Evolutionary conservation across 331 rosid species (phyloP).

Genomic region (Telfairia occidentalis): DNA sequence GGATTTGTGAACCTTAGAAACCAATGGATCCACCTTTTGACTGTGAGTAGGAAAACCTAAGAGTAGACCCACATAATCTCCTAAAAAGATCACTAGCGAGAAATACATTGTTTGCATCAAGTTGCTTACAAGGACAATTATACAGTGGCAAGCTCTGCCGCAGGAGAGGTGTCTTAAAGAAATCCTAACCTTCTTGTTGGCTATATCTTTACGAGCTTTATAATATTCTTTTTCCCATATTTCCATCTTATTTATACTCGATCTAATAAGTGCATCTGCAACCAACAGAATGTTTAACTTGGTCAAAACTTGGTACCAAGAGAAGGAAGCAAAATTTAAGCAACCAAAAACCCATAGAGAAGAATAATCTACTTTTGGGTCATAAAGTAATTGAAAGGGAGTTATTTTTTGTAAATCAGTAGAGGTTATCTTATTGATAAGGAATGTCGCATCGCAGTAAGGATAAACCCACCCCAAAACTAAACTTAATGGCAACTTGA

Average conservation of each 20-base stretch:
- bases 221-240: not conserved
- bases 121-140: not conserved
- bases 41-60: not conserved
- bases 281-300: too few relatives aligned
- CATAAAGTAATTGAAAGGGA: not conserved
- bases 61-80: not conserved
- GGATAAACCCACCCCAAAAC: too few relatives aligned
- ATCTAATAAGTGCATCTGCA: not conserved
- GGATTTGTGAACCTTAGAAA: not conserved
- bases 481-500: too few relatives aligned
- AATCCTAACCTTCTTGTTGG: not conserved
- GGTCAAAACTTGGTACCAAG: not conserved
- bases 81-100: not conserved
- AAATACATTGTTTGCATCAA: not conserved
- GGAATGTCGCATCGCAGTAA: too few relatives aligned
- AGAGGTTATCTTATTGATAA: too few relatives aligned
- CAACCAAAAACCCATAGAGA: not conserved
- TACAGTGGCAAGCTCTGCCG: not conserved
- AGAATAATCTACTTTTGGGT: not conserved
- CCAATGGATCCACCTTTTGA: not conserved
- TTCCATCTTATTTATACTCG: not conserved
- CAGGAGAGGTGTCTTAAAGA: not conserved
- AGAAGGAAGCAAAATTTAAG: not conserved
- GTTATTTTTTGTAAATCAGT: not conserved
- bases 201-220: not conserved